A percentile compares a stretch with the other conserved stretches of the same genome.
Evolutionary conservation across 768 basidiomycete species (phyloP).

Genomic region (Galerina sulciceps): DNA sequence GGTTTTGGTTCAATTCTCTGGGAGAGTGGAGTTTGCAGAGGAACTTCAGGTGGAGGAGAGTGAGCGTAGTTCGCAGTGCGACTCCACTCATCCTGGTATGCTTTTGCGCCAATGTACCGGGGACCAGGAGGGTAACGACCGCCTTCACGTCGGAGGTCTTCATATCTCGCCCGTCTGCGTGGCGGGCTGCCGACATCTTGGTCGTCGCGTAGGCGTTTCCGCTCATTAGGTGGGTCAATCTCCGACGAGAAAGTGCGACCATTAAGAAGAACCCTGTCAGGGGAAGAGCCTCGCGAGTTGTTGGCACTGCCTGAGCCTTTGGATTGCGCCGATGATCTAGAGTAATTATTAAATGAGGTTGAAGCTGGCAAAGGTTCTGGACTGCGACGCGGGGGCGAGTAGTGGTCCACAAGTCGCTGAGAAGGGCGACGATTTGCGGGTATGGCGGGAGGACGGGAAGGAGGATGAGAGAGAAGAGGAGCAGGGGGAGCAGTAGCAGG

Average conservation of each 20-base stretch:
- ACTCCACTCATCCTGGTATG: slow-evolving; percentile 20
- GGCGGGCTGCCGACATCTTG: slow-evolving; percentile 20
- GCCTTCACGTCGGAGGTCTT: background rate
- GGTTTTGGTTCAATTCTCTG: slow-evolving; percentile 15
- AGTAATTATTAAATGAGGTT: background rate
- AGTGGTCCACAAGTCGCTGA: slow-evolving; percentile 15
- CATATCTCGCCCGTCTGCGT: slow-evolving; percentile 20
- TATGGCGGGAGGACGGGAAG: background rate
- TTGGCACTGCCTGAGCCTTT: slow-evolving; percentile 8
- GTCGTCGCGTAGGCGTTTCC: slow-evolving; percentile 24
- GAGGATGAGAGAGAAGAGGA: background rate
- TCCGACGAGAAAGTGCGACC: background rate
- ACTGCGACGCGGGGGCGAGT: slow-evolving; percentile 8
- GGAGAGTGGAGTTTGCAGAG: slow-evolving; percentile 1
- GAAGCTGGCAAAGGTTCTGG: background rate
- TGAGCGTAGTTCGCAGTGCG: slow-evolving; percentile 21
- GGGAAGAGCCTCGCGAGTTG: slow-evolving; percentile 13
- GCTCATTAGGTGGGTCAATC: background rate
- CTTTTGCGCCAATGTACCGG: background rate
- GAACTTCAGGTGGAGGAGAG: slow-evolving; percentile 24
- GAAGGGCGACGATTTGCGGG: background rate
- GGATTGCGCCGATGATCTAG: background rate
- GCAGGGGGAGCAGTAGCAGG: slow-evolving; percentile 6
- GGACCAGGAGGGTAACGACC: background rate
- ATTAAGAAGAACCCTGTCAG: background rate